Percentiles rank a stretch among this genome's conserved stretches.
Conservation (phyloP, 2,329 filamentous ascomycete species). For the Lojkania enalia region DNA sequence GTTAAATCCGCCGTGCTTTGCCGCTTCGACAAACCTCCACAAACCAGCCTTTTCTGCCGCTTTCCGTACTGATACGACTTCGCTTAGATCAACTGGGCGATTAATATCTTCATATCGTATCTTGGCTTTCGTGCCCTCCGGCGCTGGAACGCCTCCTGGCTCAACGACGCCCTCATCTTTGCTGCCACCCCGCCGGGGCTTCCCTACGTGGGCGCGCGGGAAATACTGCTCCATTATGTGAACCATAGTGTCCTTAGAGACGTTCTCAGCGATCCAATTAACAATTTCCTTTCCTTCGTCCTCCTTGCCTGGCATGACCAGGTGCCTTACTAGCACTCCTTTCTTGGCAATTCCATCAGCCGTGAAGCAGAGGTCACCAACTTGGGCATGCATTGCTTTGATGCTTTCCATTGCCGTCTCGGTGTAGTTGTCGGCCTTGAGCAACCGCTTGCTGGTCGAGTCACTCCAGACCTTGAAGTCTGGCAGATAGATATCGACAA, state of each 20-base stretch:
- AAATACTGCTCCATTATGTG: conserved; percentile 91
- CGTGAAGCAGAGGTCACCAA: conserved; percentile 82
- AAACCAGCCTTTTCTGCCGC: conserved; percentile 73
- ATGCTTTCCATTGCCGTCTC: conserved; percentile 74
- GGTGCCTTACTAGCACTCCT: conserved; percentile 74
- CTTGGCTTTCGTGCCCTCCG: conserved; percentile 43
- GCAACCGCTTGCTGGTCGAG: conserved; percentile 66
- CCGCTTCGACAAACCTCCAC: conserved; percentile 75
- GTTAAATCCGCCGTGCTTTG: conserved; percentile 61
- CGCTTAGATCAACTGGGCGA: conserved; percentile 65
- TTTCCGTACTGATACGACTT: conserved; percentile 66
- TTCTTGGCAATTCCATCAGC: conserved; percentile 78
- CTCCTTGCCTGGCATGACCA: conserved; percentile 83
- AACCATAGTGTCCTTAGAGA: conserved; percentile 76
- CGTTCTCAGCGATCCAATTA: conserved; percentile 71
- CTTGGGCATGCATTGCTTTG: conserved; percentile 77
- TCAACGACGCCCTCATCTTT: conserved; percentile 32
- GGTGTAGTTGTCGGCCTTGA: conserved; percentile 79
- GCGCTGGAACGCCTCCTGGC: conserved; percentile 29
- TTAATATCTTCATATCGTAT: conserved; percentile 79
- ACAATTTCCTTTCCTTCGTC: conserved; percentile 75
- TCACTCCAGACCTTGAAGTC: conserved; percentile 83
- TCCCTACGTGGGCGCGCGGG: conserved; percentile 80
- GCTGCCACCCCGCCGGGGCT: conserved; percentile 50
- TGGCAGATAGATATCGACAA: conserved; percentile 85